Evolutionary conservation across 495 filamentous ascomycete species (phyloP).

Genomic region (Penicillium paxilli): DNA sequence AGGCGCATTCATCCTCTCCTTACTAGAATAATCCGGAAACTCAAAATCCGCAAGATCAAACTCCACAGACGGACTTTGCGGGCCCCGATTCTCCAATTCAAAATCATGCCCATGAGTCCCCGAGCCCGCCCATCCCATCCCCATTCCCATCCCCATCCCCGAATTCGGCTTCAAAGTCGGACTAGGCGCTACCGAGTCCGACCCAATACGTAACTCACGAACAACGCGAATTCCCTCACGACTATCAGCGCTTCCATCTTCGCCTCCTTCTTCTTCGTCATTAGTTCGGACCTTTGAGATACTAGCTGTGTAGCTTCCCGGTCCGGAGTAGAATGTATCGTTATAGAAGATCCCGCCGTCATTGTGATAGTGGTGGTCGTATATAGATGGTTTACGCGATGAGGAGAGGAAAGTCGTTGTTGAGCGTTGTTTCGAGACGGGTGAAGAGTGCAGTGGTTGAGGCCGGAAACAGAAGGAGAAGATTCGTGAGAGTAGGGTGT

Average conservation of each 20-base stretch:
- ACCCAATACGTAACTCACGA: constrained; percentile 30
- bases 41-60: constrained; percentile 30
- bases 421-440: constrained; percentile 13
- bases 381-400: constrained; percentile 16
- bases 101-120: constrained; percentile 4
- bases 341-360: constrained; percentile 26
- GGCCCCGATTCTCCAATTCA: constrained; percentile 11
- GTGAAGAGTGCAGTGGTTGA: constrained; percentile 14
- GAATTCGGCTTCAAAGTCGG: not conserved
- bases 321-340: constrained; percentile 17
- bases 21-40: constrained; percentile 33
- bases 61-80: constrained; percentile 13
- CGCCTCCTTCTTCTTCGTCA: constrained; percentile 2
- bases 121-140: too few species aligned
- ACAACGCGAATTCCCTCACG: constrained; percentile 33
- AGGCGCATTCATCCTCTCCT: constrained; percentile 27
- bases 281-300: constrained; percentile 12
- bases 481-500: constrained; percentile 73
- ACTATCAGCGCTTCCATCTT: not conserved
- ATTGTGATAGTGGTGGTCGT: constrained; percentile 6
- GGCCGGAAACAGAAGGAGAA: constrained; percentile 51
- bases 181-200: constrained; percentile 6
- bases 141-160: too few species aligned
- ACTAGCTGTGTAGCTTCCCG: constrained; percentile 28
- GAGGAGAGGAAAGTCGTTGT: constrained; percentile 7